Base-by-base conservation (phyloP, 768 basidiomycete genomes). In the Macrolepiota dolichaula region DNA sequence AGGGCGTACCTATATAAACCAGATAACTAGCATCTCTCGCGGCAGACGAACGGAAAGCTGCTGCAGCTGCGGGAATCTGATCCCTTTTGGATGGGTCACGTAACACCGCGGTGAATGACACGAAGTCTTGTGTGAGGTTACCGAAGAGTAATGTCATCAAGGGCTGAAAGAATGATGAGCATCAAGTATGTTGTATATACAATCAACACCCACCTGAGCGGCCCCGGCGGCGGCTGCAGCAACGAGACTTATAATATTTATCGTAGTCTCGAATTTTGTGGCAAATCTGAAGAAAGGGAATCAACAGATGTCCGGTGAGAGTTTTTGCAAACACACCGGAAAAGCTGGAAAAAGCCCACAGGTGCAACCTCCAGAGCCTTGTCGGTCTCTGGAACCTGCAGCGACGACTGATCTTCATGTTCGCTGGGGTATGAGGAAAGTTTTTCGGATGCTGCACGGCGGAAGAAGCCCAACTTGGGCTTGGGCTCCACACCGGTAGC, bases 121-220 rank as follows among this genome's bases (percentile, higher is more conserved):
- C 88, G 73, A 93, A 94, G 38, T 80, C 74, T 66, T 91, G 81
- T 0, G 89, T 89, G 54, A 96, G 83, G 52, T 85, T 85, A 44
- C 94, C 94, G 71, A 97, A 96, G 40, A 97, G 80, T 57, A 97
- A 74, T 64, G 85, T 85, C 89, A 92, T 90, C 47, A 91, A 77
- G 3, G 89, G 89, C 86, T 90, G 42, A 3, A 59, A 38, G 36
- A 32, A 24, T 19, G 1, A 6, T 69, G 13, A 68, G 61, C 19
- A 46, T 56, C 22, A 19, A n/a, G 11, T 19, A 17, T 3, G 3
- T 24, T 17, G 15, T 1, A 24, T 22, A 19, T 22, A 44, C 4
- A 47, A 49, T 17, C 56, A 12, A 67, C 78, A 38, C 29, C 7
- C 62, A 91, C 90, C 79, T 94, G 91, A 27, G 93, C 85, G 22